Evolutionary conservation across 306 rosid species (phyloP).

Genomic region (Prunus davidiana): DNA sequence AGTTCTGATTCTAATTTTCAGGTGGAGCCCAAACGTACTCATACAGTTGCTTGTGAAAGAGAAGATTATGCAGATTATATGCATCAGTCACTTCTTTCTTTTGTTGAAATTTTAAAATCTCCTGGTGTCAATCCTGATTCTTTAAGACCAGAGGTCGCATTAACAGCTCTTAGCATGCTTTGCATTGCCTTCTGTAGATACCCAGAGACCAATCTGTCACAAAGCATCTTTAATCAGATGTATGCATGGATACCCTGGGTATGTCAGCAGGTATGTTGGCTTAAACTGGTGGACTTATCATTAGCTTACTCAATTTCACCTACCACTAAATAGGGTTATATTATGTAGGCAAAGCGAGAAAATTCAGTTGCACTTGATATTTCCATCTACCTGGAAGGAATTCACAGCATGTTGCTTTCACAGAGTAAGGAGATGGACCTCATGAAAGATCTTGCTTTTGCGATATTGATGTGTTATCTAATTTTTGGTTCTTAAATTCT

Average conservation of each 20-base stretch:
- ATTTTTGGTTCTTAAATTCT: slow-evolving; percentile 24
- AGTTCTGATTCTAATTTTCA: slow-evolving; percentile 39
- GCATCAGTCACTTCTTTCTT: slow-evolving; percentile 56
- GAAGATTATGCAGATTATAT: slow-evolving; percentile 56
- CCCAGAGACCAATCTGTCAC: slow-evolving; percentile 64
- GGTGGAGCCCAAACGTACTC: slow-evolving; percentile 39
- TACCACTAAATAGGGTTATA: slow-evolving; percentile 25
- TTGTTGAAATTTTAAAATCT: slow-evolving; percentile 45
- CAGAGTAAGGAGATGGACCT: slow-evolving; percentile 58
- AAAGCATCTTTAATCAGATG: slow-evolving; percentile 67
- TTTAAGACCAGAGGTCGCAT: slow-evolving; percentile 54
- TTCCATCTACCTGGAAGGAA: slow-evolving; percentile 76
- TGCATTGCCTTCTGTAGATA: slow-evolving; percentile 64
- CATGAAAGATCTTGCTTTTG: slow-evolving; percentile 9
- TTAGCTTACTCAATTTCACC: slow-evolving; percentile 14
- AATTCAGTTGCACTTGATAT: slow-evolving; percentile 43
- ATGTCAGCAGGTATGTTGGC: slow-evolving; percentile 62
- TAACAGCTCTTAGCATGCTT: slow-evolving; percentile 81
- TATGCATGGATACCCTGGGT: slow-evolving; percentile 83
- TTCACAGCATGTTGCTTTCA: slow-evolving; percentile 68
- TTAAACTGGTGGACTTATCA: slow-evolving; percentile 25
- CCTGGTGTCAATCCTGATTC: slow-evolving; percentile 39
- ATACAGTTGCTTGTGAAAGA: slow-evolving; percentile 39
- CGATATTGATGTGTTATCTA: slow-evolving; percentile 17
- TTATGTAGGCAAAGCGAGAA: slow-evolving; percentile 61